These are phyloP conservation scores for Moniliophthora roreri DNA, from an alignment of 1,284 basidiomycete genomes.

Conservation along the genomic window DNA sequence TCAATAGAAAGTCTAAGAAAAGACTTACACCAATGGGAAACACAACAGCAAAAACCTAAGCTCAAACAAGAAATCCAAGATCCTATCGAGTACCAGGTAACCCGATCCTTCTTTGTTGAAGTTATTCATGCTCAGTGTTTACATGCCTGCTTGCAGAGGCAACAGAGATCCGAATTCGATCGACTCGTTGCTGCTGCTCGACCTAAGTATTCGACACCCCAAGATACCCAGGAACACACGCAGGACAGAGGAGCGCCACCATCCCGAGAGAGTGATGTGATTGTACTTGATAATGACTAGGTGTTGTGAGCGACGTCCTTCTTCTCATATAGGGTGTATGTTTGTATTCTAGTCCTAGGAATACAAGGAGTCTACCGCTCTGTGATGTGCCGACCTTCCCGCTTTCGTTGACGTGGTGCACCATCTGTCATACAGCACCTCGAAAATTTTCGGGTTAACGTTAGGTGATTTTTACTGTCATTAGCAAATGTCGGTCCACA, in stretches of 20 bases:
- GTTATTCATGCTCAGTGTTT: constrained; percentile 9
- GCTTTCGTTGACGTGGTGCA: too few species aligned
- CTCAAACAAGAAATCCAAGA: constrained; percentile 24
- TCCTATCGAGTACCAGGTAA: constrained; percentile 13
- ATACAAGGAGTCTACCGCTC: too few species aligned
- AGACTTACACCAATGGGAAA: constrained; percentile 63
- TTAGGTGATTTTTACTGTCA: too few species aligned
- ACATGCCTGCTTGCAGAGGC: constrained; percentile 6
- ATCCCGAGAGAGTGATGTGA: neutral
- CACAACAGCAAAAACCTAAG: constrained; percentile 36
- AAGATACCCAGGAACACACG: neutral
- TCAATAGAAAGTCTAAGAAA: constrained; percentile 44
- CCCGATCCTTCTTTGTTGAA: neutral
- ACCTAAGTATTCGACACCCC: constrained; percentile 7
- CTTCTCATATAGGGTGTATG: too few species aligned
- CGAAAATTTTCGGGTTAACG: too few species aligned
- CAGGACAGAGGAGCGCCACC: neutral
- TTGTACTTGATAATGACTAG: too few species aligned
- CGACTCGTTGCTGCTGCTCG: constrained; percentile 14
- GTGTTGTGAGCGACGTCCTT: too few species aligned
- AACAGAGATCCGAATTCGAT: constrained; percentile 18
- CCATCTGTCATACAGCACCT: too few species aligned
- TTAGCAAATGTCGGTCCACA: too few species aligned
- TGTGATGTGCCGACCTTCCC: too few species aligned
- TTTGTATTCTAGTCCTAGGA: too few species aligned